Evolutionary conservation across 805 yeast species (phyloP).

Genomic region (Hemisphaericaspora nanyangensis): DNA sequence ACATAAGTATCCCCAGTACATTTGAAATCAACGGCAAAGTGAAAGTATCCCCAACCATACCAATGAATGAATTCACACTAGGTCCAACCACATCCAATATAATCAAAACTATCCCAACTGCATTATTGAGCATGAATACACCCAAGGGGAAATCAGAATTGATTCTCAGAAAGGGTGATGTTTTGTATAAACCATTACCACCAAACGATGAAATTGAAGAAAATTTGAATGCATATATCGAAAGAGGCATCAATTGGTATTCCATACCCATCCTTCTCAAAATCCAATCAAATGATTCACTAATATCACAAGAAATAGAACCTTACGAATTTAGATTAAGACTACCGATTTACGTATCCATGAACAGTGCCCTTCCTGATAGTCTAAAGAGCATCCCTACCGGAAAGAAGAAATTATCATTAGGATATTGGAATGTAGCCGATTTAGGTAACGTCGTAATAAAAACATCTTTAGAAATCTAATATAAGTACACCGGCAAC

Average conservation of each 20-base stretch:
- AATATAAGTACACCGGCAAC: slow-evolving; percentile 54
- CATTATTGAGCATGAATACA: slow-evolving; percentile 25
- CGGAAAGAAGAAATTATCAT: slow-evolving; percentile 3
- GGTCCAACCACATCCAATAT: slow-evolving; percentile 17
- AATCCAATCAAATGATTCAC: slow-evolving; percentile 7
- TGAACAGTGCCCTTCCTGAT: slow-evolving; percentile 15
- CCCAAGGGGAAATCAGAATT: slow-evolving; percentile 28
- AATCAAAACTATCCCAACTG: slow-evolving; percentile 33
- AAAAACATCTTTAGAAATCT: slow-evolving; percentile 41
- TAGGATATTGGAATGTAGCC: slow-evolving; percentile 13
- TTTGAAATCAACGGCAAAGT: slow-evolving; percentile 1
- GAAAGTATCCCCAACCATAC: slow-evolving; percentile 16
- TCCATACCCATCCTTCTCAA: slow-evolving; percentile 30
- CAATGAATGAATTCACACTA: slow-evolving; percentile 20
- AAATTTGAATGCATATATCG: slow-evolving; percentile 16
- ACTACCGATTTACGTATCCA: slow-evolving; percentile 29
- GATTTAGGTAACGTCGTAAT: slow-evolving; percentile 7
- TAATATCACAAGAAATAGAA: background rate
- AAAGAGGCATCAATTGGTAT: slow-evolving; percentile 31
- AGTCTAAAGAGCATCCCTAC: background rate
- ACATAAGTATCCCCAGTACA: slow-evolving; percentile 4
- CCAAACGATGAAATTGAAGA: slow-evolving; percentile 11
- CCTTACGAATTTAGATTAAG: slow-evolving; percentile 7
- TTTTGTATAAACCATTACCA: slow-evolving; percentile 7
- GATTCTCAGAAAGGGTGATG: slow-evolving; percentile 9